Evolutionary conservation across 495 filamentous ascomycete genomes (phyloP).

Genomic region (Xylaria castorea): DNA sequence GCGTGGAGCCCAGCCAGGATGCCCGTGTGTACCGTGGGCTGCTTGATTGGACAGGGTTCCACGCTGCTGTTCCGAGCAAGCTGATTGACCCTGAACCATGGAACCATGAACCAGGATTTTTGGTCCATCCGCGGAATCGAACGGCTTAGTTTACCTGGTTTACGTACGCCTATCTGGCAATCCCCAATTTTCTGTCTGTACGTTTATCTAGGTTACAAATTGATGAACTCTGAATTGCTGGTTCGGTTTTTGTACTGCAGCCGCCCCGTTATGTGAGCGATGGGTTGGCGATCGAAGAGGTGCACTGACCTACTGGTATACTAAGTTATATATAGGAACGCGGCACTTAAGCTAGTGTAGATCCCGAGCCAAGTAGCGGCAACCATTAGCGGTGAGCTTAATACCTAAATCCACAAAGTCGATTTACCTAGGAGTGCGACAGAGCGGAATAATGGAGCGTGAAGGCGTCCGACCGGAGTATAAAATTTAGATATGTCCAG

Average conservation of each 20-base stretch:
- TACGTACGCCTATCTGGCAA: not conserved
- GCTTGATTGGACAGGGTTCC: slow-evolving; percentile 8
- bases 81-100: not conserved
- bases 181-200: not conserved
- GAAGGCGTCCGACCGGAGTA: not conserved
- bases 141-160: not conserved
- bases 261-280: not conserved
- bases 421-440: no score
- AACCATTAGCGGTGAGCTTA: not conserved
- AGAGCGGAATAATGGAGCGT: no score
- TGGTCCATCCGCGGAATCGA: slow-evolving; percentile 6
- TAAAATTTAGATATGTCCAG: no score
- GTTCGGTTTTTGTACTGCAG: not conserved
- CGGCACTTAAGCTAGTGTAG: not conserved
- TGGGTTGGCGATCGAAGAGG: not conserved
- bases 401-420: not conserved
- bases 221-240: not conserved
- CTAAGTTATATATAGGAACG: not conserved
- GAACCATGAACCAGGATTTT: not conserved
- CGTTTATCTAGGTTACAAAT: not conserved
- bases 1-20: not conserved
- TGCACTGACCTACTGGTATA: not conserved
- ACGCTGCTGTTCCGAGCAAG: not conserved
- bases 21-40: slow-evolving; percentile 12
- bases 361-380: not conserved